Evolutionary conservation across 495 filamentous ascomycete genomes (phyloP).

Genomic region (Trichoderma erinaceum): DNA sequence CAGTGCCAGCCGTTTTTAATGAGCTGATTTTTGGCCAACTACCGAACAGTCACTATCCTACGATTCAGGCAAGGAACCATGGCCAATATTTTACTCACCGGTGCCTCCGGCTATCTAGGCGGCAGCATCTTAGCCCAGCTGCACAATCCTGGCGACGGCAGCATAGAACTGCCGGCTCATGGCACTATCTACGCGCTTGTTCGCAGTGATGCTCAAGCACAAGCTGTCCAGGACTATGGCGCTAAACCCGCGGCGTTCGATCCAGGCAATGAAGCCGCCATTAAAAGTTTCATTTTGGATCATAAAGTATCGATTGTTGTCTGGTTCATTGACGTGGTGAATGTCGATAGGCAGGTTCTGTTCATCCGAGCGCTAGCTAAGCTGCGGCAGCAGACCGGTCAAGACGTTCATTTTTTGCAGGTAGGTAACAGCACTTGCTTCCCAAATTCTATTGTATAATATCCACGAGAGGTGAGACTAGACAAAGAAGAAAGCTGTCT

Average conservation of each 20-base stretch:
- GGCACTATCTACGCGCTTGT: conserved; percentile 39
- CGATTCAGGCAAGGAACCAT: conserved; percentile 17
- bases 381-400: conserved; percentile 34
- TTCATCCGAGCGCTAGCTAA: conserved; percentile 40
- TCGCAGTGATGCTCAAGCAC: conserved; percentile 36
- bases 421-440: conserved; percentile 28
- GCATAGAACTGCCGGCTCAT: conserved; percentile 32
- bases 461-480: neutral
- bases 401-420: conserved; percentile 40
- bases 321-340: conserved; percentile 33
- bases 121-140: conserved; percentile 41
- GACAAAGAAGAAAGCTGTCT: neutral
- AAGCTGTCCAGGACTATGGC: conserved; percentile 37
- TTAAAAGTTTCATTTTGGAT: conserved; percentile 31
- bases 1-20: no score
- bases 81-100: conserved; percentile 45
- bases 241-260: conserved; percentile 36
- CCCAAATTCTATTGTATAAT: conserved; percentile 26
- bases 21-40: no score
- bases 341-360: conserved; percentile 19
- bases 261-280: conserved; percentile 25
- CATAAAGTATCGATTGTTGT: conserved; percentile 40
- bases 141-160: conserved; percentile 20
- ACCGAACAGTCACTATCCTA: neutral
- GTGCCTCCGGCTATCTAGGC: conserved; percentile 47